phyloP scores from a whole-genome alignment of 169 alveolate species.

The Neospora caninum region DNA sequence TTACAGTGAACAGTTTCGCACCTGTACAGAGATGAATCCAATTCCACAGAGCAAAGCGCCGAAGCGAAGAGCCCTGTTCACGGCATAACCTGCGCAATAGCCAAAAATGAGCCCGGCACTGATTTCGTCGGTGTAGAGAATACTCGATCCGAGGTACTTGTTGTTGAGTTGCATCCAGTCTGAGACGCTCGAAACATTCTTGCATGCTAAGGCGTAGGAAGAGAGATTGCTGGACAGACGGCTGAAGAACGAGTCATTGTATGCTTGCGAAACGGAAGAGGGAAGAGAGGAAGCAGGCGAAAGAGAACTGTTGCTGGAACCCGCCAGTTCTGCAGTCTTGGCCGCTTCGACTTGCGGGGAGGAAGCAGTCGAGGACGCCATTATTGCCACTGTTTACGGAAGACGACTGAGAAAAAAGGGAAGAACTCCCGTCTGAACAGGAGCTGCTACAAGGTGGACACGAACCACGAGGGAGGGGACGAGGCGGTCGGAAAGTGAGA shows the following conservation, averaged over 20 bases:
- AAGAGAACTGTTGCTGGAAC: no score
- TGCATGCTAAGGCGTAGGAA: constrained; percentile 1
- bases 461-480: no score
- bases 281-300: no score
- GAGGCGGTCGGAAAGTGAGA: no score
- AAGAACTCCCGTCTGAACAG: no score
- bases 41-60: constrained; percentile 39
- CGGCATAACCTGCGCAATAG: constrained; percentile 34
- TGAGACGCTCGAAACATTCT: neutral
- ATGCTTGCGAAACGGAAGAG: no score
- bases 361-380: no score
- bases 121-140: constrained; percentile 36
- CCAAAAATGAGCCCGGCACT: constrained; percentile 37
- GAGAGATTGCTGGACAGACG: neutral
- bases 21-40: constrained; percentile 37
- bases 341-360: no score
- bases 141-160: constrained; percentile 7
- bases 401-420: no score
- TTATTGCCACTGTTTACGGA: no score
- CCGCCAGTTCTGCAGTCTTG: no score
- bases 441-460: no score
- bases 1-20: neutral
- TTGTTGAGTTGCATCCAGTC: constrained; percentile 34
- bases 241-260: neutral
- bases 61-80: constrained; percentile 8